These are phyloP conservation scores for Cryptococcus sp. DNA, from an alignment of 1,284 basidiomycete species.

Conservation along the genomic window DNA sequence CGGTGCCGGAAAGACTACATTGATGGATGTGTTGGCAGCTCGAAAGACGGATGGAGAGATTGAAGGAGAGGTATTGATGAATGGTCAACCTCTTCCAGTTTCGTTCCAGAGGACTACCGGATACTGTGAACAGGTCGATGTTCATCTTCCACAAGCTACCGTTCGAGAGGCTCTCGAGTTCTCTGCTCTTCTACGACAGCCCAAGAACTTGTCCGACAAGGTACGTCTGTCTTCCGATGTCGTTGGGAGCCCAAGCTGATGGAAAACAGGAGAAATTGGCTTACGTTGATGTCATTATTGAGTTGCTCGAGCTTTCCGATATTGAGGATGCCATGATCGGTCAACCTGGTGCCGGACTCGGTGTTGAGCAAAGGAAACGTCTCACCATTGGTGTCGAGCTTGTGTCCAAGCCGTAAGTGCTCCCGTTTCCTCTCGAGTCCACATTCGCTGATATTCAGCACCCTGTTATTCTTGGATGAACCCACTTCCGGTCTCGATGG, in stretches of 20 bases:
- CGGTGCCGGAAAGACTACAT: slow-evolving; percentile 48
- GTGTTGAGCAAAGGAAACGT: slow-evolving; percentile 53
- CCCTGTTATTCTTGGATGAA: slow-evolving; percentile 53
- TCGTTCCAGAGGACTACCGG: slow-evolving; percentile 55
- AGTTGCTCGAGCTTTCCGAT: slow-evolving; percentile 52
- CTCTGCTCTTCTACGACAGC: slow-evolving; percentile 76
- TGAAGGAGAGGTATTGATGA: slow-evolving; percentile 50
- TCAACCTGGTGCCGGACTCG: slow-evolving; percentile 50
- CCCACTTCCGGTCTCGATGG: slow-evolving; percentile 53
- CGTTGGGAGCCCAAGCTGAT: not conserved
- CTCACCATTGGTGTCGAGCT: slow-evolving; percentile 58
- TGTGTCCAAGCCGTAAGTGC: slow-evolving; percentile 51
- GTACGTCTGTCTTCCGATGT: slow-evolving; percentile 30
- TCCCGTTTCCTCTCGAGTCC: too few relatives aligned
- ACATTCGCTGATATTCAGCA: not conserved
- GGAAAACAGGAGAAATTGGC: slow-evolving; percentile 48
- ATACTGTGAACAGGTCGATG: slow-evolving; percentile 47
- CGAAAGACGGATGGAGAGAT: slow-evolving; percentile 43
- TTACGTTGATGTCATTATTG: slow-evolving; percentile 54
- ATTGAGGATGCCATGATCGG: slow-evolving; percentile 54
- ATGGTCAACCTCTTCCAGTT: slow-evolving; percentile 49
- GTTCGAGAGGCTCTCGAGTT: slow-evolving; percentile 79
- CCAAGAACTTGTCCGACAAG: slow-evolving; percentile 56
- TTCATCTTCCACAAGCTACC: slow-evolving; percentile 39
- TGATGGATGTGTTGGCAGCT: slow-evolving; percentile 51